Evolutionary conservation across 768 basidiomycete species (phyloP).

Genomic region (Boletus pseudo-olivaceus): DNA sequence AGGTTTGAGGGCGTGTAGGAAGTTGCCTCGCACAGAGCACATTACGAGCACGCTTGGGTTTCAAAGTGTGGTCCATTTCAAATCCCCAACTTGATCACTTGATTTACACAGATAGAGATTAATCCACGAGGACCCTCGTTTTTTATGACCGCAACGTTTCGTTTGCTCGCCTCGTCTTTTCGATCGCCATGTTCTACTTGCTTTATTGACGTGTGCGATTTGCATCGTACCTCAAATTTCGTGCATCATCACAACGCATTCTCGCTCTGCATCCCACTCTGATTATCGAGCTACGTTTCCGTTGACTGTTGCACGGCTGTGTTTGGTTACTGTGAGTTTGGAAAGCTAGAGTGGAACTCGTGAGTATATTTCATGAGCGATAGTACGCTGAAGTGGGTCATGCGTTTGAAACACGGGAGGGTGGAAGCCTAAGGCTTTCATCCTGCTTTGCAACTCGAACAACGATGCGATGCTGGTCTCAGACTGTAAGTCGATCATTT

Average conservation of each 20-base stretch:
- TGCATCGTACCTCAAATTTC: not conserved
- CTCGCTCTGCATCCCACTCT: constrained; percentile 4
- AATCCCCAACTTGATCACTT: not conserved
- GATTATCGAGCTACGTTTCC: not conserved
- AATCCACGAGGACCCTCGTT: not conserved
- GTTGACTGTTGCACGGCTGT: not conserved
- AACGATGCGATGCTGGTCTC: too few species aligned
- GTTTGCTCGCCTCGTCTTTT: not conserved
- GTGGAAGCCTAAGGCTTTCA: too few species aligned
- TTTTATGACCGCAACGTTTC: not conserved
- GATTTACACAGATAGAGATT: not conserved
- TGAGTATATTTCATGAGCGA: too few species aligned
- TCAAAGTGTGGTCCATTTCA: not conserved
- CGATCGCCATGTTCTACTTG: not conserved
- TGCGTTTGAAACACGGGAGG: too few species aligned
- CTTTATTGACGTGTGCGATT: not conserved
- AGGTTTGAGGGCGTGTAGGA: constrained; percentile 28
- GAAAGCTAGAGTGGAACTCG: not conserved
- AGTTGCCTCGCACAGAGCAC: not conserved
- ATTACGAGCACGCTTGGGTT: not conserved
- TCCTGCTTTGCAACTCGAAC: too few species aligned
- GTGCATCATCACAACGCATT: not conserved
- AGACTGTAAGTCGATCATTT: too few species aligned
- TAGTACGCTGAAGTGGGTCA: too few species aligned
- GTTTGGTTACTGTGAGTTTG: not conserved